Conservation (phyloP, 2,329 filamentous ascomycete genomes). For the Ophiostoma sp. region DNA sequence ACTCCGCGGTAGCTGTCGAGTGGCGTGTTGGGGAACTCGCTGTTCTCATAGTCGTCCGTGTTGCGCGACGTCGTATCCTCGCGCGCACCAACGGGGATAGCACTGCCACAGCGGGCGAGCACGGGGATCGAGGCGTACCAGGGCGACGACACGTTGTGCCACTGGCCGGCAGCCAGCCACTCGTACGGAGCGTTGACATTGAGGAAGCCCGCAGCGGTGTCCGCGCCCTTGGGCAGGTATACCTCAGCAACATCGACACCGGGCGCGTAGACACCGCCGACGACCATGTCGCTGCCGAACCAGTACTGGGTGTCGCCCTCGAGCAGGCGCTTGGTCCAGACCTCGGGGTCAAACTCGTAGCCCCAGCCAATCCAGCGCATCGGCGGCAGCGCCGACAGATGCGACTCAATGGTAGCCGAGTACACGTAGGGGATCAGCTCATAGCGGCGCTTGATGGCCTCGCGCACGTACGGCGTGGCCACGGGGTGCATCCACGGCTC, state of each 20-base stretch:
- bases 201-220: conserved; percentile 46
- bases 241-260: conserved; percentile 49
- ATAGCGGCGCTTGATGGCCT: conserved; percentile 64
- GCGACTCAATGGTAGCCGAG: conserved; percentile 56
- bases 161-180: conserved; percentile 38
- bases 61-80: conserved; percentile 24
- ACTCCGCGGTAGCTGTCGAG: conserved; percentile 34
- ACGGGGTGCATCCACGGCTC: conserved; percentile 74
- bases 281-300: conserved; percentile 60
- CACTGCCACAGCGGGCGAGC: conserved; percentile 32
- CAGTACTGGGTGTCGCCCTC: conserved; percentile 68
- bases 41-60: conserved; percentile 29
- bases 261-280: conserved; percentile 62
- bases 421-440: conserved; percentile 68
- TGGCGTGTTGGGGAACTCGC: conserved; percentile 29
- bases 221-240: conserved; percentile 51
- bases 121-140: conserved; percentile 34
- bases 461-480: conserved; percentile 56
- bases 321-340: conserved; percentile 54
- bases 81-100: conserved; percentile 34
- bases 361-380: conserved; percentile 71
- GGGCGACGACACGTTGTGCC: conserved; percentile 32
- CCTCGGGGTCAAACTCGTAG: conserved; percentile 59
- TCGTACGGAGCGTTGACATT: conserved; percentile 53
- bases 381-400: conserved; percentile 55